Conservation (phyloP, 148 eudicot species). For the Polygonum aviculare region DNA sequence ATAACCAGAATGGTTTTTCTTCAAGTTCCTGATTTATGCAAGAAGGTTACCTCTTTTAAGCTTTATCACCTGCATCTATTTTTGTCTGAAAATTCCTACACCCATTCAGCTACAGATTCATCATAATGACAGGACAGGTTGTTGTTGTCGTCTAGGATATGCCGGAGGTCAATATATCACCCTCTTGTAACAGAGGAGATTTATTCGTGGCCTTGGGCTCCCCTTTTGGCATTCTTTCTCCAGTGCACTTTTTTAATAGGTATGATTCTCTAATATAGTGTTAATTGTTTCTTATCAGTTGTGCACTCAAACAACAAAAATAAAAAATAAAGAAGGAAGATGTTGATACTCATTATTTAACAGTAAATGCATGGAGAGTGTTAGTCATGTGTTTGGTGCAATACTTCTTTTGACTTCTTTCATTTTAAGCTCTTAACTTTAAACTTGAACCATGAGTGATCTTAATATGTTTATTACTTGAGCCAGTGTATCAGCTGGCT, state of each 20-base stretch:
- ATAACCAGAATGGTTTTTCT: constrained; percentile 70
- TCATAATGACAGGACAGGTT: constrained; percentile 32
- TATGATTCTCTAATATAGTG: constrained; percentile 15
- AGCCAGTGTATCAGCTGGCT: constrained; percentile 74
- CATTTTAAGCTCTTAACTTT: not conserved
- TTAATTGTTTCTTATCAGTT: not conserved
- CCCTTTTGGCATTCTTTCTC: constrained; percentile 91
- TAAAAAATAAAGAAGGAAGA: not conserved
- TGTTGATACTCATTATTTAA: not conserved
- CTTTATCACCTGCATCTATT: constrained; percentile 7
- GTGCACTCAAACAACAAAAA: not conserved
- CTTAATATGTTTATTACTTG: constrained; percentile 17
- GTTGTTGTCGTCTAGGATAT: constrained; percentile 51
- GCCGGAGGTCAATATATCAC: constrained; percentile 40
- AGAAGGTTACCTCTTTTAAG: constrained; percentile 33
- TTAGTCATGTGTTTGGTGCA: not conserved
- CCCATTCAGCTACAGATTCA: constrained; percentile 19
- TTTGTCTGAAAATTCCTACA: constrained; percentile 11
- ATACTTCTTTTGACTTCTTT: not conserved
- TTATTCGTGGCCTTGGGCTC: constrained; percentile 82
- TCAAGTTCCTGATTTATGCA: constrained; percentile 28
- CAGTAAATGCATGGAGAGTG: not conserved
- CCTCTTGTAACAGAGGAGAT: constrained; percentile 58
- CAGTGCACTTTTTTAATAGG: constrained; percentile 89
- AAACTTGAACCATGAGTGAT: not conserved